phyloP scores from a whole-genome alignment of 116 monocot genomes.

The Trichopus zeylanicus region DNA sequence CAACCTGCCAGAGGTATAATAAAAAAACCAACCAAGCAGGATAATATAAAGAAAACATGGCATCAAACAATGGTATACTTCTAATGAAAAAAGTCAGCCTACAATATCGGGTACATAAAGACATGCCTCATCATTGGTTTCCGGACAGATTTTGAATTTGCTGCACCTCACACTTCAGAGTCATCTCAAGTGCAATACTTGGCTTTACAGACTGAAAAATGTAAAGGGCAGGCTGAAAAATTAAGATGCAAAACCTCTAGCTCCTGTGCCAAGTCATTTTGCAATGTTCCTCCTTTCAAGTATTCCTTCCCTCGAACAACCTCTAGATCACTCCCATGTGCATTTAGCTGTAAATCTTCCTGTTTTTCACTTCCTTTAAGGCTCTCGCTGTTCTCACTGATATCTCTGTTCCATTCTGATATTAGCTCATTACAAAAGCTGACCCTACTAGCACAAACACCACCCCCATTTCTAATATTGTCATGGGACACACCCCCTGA shows the following conservation, averaged over 20 bases:
- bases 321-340: background rate
- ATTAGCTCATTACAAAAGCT: background rate
- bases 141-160: slow-evolving; percentile 12
- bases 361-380: slow-evolving; percentile 9
- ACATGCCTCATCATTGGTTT: slow-evolving; percentile 31
- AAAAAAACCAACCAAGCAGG: slow-evolving; percentile 16
- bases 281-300: background rate
- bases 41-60: slow-evolving; percentile 15
- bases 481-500: background rate
- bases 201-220: slow-evolving; percentile 5
- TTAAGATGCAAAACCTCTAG: slow-evolving; percentile 14
- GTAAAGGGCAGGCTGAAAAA: background rate
- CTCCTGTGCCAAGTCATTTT: slow-evolving; percentile 19
- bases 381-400: background rate
- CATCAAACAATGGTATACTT: too few relatives aligned
- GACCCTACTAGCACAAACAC: background rate
- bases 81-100: too few relatives aligned
- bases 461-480: background rate
- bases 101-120: slow-evolving; percentile 8
- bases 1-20: slow-evolving; percentile 16
- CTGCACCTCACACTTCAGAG: slow-evolving; percentile 8
- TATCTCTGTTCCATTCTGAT: background rate
- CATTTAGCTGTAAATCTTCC: background rate
- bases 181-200: slow-evolving; percentile 8
- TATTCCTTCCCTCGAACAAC: slow-evolving; percentile 1